phyloP scores from a whole-genome alignment of 2,329 filamentous ascomycete genomes.

The Colletotrichum scovillei region DNA sequence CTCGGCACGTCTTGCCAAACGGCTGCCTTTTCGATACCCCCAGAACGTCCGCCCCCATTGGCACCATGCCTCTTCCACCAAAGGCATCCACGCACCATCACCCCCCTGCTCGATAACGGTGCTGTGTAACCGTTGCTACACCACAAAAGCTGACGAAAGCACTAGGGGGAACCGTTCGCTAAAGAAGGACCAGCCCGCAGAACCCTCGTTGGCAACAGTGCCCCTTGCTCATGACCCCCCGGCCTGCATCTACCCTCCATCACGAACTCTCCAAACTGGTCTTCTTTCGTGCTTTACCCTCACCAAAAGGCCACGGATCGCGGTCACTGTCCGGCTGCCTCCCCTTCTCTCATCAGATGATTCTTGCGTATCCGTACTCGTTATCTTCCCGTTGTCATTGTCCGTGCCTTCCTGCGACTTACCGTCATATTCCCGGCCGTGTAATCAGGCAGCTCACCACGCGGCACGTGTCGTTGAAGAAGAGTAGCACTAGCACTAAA shows the following conservation, averaged over 20 bases:
- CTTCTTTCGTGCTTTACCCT: background rate
- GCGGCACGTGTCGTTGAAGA: conserved; percentile 22
- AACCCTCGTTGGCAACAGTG: background rate
- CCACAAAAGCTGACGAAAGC: conserved; percentile 27
- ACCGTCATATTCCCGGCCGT: background rate
- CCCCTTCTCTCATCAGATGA: background rate
- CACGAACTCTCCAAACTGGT: conserved; percentile 3
- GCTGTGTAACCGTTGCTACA: conserved; percentile 7
- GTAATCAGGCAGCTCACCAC: conserved; percentile 1
- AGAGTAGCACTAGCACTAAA: background rate
- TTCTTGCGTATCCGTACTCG: background rate
- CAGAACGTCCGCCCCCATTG: too few relatives aligned
- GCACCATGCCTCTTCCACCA: background rate
- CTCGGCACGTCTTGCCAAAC: conserved; percentile 13
- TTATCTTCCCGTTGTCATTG: background rate
- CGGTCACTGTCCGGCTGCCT: background rate
- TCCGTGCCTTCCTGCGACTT: background rate
- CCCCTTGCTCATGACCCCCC: conserved; percentile 30
- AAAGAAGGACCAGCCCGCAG: conserved; percentile 32
- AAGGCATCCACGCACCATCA: background rate
- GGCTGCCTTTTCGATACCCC: background rate
- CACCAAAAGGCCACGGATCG: background rate
- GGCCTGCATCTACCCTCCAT: conserved; percentile 34
- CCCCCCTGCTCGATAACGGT: background rate
- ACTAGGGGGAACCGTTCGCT: conserved; percentile 21